Base-by-base conservation (phyloP, 208 protist species). In the Wallacemonas sp. region DNA sequence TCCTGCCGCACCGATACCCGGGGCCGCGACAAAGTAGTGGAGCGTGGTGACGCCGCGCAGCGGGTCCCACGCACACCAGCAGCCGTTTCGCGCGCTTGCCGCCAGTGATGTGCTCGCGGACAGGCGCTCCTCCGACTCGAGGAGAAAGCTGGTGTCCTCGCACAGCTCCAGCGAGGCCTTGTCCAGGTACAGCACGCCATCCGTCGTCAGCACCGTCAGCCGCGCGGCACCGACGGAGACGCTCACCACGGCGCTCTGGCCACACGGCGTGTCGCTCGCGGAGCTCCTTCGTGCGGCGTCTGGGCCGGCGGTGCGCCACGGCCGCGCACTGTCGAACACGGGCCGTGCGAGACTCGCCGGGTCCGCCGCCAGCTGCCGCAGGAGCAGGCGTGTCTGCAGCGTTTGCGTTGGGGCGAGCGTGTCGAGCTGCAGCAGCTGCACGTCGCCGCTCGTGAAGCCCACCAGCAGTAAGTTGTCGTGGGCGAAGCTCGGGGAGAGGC, bases 361-460 rank as follows among this genome's bases (percentile, higher is more conserved):
- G n/a, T n/a, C 23, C 22, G 70, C 32, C 0, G 39, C 44, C 12
- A 45, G 31, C 18, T 65, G 61, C 23, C 61, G 42, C 55, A 78
- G 61, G 23, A 33, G 23, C 8, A 70, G 61, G 41, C 76, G 55
- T 32, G 50, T 25, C 44, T 81, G 28, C 28, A 92, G 72, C 20
- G 52, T 59, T 18, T n/a, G 52, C 22, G 32, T 42, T 5, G 52
- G 14, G 12, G 14, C 16, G 18, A 59, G 52, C 0, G 68, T 79
- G 11, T 84, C 81, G n/a, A 84, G 71, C 42, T 87, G 65, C 14
- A 92, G 41, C 22, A 95, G 63, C 36, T 80, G 74, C 32, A 93
- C 49, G 14, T 75, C 77, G 1, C 90, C 90, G 44, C 80, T 77
- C 0, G 83, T 87, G 16, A 87, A 55, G 3, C 82, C 84, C 0